These are phyloP conservation scores for Mycena amicta DNA, from an alignment of 768 basidiomycete genomes.

Conservation along the genomic window DNA sequence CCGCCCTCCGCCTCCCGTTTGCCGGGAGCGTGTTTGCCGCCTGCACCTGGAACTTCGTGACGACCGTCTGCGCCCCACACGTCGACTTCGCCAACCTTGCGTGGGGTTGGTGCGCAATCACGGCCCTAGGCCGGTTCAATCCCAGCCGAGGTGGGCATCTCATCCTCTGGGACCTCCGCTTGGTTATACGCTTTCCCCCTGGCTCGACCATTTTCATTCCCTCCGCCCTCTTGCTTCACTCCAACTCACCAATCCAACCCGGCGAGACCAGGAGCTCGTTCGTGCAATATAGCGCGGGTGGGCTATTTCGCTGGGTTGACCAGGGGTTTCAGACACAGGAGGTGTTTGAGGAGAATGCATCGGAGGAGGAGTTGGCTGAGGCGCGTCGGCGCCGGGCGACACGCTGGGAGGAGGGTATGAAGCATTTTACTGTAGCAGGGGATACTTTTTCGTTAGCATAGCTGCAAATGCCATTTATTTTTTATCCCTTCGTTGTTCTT, in stretches of 20 bases:
- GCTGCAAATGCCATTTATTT: too few relatives aligned
- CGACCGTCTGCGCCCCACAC: too few relatives aligned
- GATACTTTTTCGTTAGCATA: too few relatives aligned
- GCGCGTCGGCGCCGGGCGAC: too few relatives aligned
- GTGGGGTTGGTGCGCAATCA: not conserved
- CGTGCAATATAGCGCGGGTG: conserved; percentile 26
- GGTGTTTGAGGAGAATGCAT: not conserved
- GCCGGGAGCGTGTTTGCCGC: not conserved
- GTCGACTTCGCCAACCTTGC: not conserved
- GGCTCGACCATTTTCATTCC: conserved; percentile 8
- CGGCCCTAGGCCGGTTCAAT: not conserved
- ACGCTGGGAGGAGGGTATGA: not conserved
- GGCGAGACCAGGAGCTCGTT: too few relatives aligned
- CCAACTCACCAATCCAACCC: conserved; percentile 31
- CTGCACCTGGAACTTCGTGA: too few relatives aligned
- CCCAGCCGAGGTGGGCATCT: conserved; percentile 26
- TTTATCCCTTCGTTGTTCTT: too few relatives aligned
- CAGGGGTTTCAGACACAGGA: conserved; percentile 17
- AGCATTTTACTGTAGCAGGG: not conserved
- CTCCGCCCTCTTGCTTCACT: conserved; percentile 23
- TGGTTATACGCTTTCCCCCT: conserved; percentile 14
- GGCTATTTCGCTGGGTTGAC: conserved; percentile 26
- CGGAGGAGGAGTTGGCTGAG: not conserved
- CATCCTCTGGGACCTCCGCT: conserved; percentile 25
- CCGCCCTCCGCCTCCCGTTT: not conserved